These are phyloP conservation scores for Collybia nuda DNA, from an alignment of 768 basidiomycete genomes.

Conservation along the genomic window DNA sequence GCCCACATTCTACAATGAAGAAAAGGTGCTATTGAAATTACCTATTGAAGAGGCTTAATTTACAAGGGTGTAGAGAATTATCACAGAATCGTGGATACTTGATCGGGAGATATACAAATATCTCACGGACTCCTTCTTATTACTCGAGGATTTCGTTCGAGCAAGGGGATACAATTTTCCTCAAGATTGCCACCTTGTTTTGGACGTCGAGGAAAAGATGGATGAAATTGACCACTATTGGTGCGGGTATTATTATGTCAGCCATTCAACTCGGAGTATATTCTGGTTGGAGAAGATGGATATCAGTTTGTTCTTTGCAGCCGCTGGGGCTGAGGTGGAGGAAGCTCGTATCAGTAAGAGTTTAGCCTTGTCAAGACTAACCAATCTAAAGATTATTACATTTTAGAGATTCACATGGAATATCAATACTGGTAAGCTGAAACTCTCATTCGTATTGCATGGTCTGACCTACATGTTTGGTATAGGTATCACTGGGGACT, in stretches of 20 bases:
- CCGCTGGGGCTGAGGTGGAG: constrained; percentile 22
- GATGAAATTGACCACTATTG: constrained; percentile 14
- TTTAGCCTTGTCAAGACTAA: background rate
- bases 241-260: constrained; percentile 46
- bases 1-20: no score
- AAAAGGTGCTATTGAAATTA: no score
- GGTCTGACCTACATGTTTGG: background rate
- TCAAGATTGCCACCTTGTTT: constrained; percentile 26
- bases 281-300: constrained; percentile 44
- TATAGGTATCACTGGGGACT: constrained; percentile 35
- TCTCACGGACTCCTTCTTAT: constrained; percentile 13
- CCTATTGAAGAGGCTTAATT: no score
- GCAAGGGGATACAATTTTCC: constrained; percentile 13
- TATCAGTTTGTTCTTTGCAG: constrained; percentile 11
- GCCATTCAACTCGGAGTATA: constrained; percentile 29
- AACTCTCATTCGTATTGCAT: no score
- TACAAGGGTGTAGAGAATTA: no score
- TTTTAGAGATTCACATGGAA: constrained; percentile 29
- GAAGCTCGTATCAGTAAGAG: constrained; percentile 27
- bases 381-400: background rate
- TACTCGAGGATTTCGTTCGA: constrained; percentile 3
- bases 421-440: constrained; percentile 32
- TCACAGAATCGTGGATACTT: constrained; percentile 39
- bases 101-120: constrained; percentile 19
- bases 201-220: constrained; percentile 20